Evolutionary conservation across 2,329 filamentous ascomycete genomes (phyloP).

Genomic region (Fusarium vanettenii): DNA sequence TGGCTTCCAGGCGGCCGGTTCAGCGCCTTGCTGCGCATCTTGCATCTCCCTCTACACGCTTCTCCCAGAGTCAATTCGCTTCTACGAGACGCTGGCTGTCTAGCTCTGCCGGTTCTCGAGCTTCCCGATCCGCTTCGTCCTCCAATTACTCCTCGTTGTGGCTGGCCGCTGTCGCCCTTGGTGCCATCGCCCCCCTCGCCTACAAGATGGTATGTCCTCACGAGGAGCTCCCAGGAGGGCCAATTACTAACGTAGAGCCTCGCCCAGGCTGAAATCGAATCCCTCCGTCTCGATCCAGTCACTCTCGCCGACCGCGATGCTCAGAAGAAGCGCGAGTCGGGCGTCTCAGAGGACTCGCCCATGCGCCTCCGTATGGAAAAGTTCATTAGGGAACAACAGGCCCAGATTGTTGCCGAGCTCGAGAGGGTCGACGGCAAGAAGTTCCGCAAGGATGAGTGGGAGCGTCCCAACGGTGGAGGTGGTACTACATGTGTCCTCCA

Average conservation of each 20-base stretch:
- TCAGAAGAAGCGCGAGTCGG: conserved; percentile 77
- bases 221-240: not conserved
- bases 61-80: conserved; percentile 43
- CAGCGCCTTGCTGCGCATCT: conserved; percentile 47
- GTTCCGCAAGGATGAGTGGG: conserved; percentile 89
- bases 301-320: conserved; percentile 88
- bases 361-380: conserved; percentile 99
- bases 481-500: conserved; percentile 96
- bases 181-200: conserved; percentile 63
- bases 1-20: conserved; percentile 47
- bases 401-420: conserved; percentile 85
- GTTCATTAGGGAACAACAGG: conserved; percentile 93
- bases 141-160: conserved; percentile 39
- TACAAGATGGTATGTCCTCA: conserved; percentile 67
- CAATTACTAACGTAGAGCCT: conserved; percentile 27
- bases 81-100: conserved; percentile 41
- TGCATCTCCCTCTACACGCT: conserved; percentile 39
- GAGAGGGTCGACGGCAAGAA: conserved; percentile 84
- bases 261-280: conserved; percentile 55
- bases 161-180: conserved; percentile 57
- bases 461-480: conserved; percentile 87
- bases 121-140: conserved; percentile 33
- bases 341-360: conserved; percentile 79
- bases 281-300: conserved; percentile 67
- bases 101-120: conserved; percentile 33